Conservation (phyloP, 2,329 filamentous ascomycete species). For the Bipolaris oryzae region DNA sequence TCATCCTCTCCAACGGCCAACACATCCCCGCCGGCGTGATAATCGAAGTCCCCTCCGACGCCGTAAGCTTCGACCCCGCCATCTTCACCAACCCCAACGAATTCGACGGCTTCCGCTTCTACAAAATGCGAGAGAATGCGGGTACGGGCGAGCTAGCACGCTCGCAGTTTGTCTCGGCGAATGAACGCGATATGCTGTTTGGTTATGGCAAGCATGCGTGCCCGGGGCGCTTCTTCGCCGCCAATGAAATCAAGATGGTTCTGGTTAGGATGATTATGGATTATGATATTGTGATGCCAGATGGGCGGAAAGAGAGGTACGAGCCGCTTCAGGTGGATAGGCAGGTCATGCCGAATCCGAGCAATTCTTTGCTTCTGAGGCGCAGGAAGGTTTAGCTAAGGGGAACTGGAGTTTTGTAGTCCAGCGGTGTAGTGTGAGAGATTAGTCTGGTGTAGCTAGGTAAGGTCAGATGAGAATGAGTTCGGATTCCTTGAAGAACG, state of each 20-base stretch:
- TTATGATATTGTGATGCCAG: not conserved
- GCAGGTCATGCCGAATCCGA: not conserved
- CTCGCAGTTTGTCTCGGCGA: not conserved
- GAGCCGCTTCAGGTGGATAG: not conserved
- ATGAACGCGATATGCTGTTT: not conserved
- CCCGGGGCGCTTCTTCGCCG: not conserved
- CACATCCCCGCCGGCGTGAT: slow-evolving; percentile 35
- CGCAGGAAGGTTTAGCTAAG: not conserved
- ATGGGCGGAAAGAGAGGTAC: not conserved
- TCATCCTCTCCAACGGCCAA: slow-evolving; percentile 61
- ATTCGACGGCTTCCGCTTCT: not conserved
- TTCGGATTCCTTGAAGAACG: too few species aligned
- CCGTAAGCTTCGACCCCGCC: not conserved
- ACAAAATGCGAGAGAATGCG: not conserved
- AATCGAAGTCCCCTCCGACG: not conserved
- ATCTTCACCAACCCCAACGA: not conserved
- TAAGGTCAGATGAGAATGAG: too few species aligned
- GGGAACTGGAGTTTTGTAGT: too few species aligned
- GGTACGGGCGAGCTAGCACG: not conserved
- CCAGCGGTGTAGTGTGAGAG: too few species aligned
- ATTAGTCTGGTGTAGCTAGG: too few species aligned
- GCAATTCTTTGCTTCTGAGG: not conserved
- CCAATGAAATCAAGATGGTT: not conserved
- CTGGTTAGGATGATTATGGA: not conserved
- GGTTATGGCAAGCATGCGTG: not conserved